These are phyloP conservation scores for Trichoderma pleuroti DNA, from an alignment of 2,329 filamentous ascomycete genomes.

Conservation along the genomic window DNA sequence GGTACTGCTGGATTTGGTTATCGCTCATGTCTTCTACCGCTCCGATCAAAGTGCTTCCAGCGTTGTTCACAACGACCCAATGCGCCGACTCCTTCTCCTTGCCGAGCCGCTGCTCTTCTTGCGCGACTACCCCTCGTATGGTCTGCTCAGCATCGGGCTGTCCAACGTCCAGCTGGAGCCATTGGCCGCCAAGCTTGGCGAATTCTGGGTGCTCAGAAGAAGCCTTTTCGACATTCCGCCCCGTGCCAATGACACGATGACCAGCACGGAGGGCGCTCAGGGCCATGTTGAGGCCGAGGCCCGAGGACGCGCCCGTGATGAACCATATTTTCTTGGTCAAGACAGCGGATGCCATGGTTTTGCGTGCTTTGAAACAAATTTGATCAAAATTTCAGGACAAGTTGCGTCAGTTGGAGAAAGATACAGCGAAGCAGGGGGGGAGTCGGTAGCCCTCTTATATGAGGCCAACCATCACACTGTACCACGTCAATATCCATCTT, in stretches of 20 bases:
- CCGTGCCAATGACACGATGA: constrained; percentile 47
- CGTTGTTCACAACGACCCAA: constrained; percentile 8
- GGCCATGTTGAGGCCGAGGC: constrained; percentile 44
- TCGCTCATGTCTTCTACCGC: constrained; percentile 11
- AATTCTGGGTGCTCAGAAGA: constrained; percentile 21
- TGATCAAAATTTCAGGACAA: not conserved
- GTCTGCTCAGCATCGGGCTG: constrained; percentile 22
- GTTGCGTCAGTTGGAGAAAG: not conserved
- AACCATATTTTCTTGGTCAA: constrained; percentile 40
- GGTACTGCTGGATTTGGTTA: not conserved
- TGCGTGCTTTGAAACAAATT: not conserved
- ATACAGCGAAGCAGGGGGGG: not conserved
- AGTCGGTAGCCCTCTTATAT: not conserved
- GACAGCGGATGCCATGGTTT: not conserved
- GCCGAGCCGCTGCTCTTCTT: not conserved
- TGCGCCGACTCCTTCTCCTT: not conserved
- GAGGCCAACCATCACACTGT: not conserved
- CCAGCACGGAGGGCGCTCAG: constrained; percentile 41
- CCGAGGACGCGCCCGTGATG: constrained; percentile 46
- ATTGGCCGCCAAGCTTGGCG: constrained; percentile 20
- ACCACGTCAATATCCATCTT: not conserved
- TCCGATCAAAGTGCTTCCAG: not conserved
- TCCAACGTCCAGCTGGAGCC: constrained; percentile 31
- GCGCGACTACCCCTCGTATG: not conserved
- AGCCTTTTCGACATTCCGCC: constrained; percentile 33